Conservation (phyloP, 257 asterid species). For the Fraxinus excelsior region DNA sequence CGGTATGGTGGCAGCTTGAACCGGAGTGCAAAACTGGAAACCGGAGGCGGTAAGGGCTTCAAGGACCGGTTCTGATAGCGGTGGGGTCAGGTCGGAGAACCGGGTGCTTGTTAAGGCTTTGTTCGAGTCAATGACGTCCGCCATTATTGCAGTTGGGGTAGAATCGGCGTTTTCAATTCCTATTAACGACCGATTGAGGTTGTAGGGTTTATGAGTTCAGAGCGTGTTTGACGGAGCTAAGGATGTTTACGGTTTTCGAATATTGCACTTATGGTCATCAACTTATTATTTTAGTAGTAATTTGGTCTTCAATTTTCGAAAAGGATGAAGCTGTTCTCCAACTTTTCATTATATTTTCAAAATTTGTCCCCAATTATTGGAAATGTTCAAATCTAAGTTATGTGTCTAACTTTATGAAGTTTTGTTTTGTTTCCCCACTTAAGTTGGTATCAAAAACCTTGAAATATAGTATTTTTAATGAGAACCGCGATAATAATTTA, state of each 20-base stretch:
- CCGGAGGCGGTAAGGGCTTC: constrained; percentile 55
- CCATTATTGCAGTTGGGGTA: constrained; percentile 27
- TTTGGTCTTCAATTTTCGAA: neutral
- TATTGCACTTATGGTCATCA: neutral
- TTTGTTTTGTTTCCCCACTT: too few species aligned
- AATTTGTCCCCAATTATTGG: too few species aligned
- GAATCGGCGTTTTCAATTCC: neutral
- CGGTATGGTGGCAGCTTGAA: constrained; percentile 92
- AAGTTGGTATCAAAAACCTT: too few species aligned
- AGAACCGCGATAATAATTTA: too few species aligned
- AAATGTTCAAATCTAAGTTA: too few species aligned
- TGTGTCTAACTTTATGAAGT: too few species aligned
- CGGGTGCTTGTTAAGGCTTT: constrained; percentile 69
- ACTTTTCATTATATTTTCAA: neutral
- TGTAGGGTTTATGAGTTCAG: neutral
- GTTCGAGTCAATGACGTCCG: constrained; percentile 50
- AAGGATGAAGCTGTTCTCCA: neutral
- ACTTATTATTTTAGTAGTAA: neutral
- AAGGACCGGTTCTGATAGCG: constrained; percentile 67
- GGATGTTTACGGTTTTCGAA: neutral
- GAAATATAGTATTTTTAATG: too few species aligned
- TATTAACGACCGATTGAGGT: neutral
- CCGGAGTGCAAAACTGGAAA: constrained; percentile 90
- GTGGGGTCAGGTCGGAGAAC: constrained; percentile 81
- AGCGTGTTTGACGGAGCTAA: too few species aligned